Base-by-base conservation (phyloP, 2,329 filamentous ascomycete genomes). In the Monosporascus sp. region DNA sequence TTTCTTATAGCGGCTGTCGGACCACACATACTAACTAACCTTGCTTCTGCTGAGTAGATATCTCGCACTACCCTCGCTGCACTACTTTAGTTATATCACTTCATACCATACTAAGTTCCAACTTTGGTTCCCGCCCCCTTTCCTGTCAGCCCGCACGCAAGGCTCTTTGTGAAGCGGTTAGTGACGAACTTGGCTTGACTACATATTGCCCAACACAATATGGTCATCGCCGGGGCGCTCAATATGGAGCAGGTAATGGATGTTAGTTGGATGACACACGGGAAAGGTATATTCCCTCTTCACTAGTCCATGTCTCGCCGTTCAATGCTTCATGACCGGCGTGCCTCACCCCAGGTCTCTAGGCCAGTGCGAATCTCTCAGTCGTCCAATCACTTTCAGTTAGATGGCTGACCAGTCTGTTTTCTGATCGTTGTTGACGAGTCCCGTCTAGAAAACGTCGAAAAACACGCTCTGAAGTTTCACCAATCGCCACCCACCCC, bases 261-360 rank as follows among this genome's bases (percentile, higher is more conserved):
- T 72, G 90, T 95, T 66, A 91, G 88, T 72, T 96, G 90, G 90
- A 88, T 95, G 77, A 80, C 80, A 62, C 88, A 94, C 72, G 88
- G 89, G 67, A 91, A 88, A 87, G 90, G 90, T 89, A 78, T 72
- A 11, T 45, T 11, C n/a, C n/a, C 41, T 44, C 41, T 38, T 22
- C 25, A 22, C 39, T 14, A 9, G 24, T 20, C 52, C 35, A 49
- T 20, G 24, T 27, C 46, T 15, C 35, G 20, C 25, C 51, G 17
- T 51, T 37, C 27, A 31, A 31, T 31, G 27, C 9, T 31, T 31
- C 27, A 11, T 11, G 27, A 31, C 27, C 9, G 9, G 27, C 27
- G 27, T 9, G 27, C 27, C 27, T 31, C 27, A 31, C 27, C 1
- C 27, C 27, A 31, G 27, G 27, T 31, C 9, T 11, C 4, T 11